Evolutionary conservation across 805 yeast species (phyloP).

Genomic region (Citeromyces matritensis): DNA sequence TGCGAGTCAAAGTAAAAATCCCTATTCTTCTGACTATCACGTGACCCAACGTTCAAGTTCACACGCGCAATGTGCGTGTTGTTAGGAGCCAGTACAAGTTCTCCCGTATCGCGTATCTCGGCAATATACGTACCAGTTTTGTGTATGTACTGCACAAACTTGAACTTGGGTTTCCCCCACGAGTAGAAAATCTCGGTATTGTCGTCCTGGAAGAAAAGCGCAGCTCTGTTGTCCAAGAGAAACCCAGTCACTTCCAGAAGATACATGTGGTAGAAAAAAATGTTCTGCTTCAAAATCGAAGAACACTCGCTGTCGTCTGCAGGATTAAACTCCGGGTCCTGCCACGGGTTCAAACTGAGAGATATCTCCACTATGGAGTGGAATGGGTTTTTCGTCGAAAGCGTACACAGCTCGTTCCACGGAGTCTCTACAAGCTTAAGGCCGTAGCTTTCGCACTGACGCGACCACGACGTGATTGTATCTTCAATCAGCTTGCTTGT

Average conservation of each 20-base stretch:
- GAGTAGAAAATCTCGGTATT: conserved; percentile 62
- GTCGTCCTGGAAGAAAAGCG: conserved; percentile 35
- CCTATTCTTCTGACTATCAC: conserved; percentile 10
- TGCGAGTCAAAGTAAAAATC: conserved; percentile 45
- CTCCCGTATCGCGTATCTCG: conserved; percentile 69
- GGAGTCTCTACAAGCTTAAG: conserved; percentile 77
- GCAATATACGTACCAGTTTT: conserved; percentile 81
- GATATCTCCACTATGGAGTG: conserved; percentile 67
- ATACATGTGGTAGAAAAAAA: conserved; percentile 65
- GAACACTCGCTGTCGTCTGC: conserved; percentile 7
- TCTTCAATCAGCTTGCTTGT: conserved; percentile 81
- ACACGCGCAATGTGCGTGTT: conserved; percentile 69
- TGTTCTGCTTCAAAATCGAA: conserved; percentile 29
- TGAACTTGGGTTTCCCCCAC: conserved; percentile 82
- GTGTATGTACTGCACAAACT: conserved; percentile 82
- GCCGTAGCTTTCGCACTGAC: conserved; percentile 78
- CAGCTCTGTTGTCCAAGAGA: conserved; percentile 67
- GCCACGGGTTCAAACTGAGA: conserved; percentile 61
- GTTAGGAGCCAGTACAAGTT: conserved; percentile 73
- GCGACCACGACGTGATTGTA: conserved; percentile 57
- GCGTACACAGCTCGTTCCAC: conserved; percentile 68
- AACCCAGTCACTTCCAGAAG: conserved; percentile 60
- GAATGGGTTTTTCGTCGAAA: conserved; percentile 73
- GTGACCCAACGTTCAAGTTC: conserved; percentile 24
- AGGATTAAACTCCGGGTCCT: conserved; percentile 33